Conservation (phyloP, 2,329 filamentous ascomycete species). For the Stagonosporopsis cucurbitacearum region DNA sequence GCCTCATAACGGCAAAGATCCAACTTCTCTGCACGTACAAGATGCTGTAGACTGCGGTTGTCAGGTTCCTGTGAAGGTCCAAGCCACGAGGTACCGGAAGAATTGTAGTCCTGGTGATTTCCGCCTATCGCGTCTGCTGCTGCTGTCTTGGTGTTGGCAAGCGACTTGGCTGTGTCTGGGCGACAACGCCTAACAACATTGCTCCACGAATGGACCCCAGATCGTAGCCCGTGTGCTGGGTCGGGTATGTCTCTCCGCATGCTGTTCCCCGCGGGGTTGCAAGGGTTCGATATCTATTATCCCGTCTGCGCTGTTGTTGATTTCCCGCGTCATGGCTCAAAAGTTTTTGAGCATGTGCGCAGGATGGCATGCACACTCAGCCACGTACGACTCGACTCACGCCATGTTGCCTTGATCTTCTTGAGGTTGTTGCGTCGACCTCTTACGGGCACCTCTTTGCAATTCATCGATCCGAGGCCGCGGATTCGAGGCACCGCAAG, state of each 20-base stretch:
- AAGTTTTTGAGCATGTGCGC: background rate
- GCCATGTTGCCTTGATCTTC: background rate
- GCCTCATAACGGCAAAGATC: conserved; percentile 5
- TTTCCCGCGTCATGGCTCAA: background rate
- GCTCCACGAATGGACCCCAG: conserved; percentile 21
- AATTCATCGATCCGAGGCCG: background rate
- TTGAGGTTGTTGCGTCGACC: background rate
- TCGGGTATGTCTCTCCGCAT: conserved; percentile 2
- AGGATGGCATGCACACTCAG: background rate
- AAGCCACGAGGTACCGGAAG: conserved; percentile 18
- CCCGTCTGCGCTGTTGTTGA: conserved; percentile 3
- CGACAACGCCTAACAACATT: conserved; percentile 15
- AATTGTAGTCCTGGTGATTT: conserved; percentile 13
- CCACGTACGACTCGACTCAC: background rate
- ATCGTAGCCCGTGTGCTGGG: conserved; percentile 6
- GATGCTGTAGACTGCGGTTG: conserved; percentile 8
- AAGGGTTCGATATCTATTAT: conserved; percentile 1
- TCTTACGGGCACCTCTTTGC: background rate
- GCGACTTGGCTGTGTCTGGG: conserved; percentile 16
- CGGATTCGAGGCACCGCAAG: background rate
- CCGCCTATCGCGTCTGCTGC: conserved; percentile 10
- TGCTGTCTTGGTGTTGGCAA: conserved; percentile 16
- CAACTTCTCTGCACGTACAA: conserved; percentile 6
- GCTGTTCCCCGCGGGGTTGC: conserved; percentile 9
- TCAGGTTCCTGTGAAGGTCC: conserved; percentile 15